Evolutionary conservation across 257 asterid genomes (phyloP), one percentile per base, ranked within the genome.

Genomic region (Voacanga thouarsii): DNA sequence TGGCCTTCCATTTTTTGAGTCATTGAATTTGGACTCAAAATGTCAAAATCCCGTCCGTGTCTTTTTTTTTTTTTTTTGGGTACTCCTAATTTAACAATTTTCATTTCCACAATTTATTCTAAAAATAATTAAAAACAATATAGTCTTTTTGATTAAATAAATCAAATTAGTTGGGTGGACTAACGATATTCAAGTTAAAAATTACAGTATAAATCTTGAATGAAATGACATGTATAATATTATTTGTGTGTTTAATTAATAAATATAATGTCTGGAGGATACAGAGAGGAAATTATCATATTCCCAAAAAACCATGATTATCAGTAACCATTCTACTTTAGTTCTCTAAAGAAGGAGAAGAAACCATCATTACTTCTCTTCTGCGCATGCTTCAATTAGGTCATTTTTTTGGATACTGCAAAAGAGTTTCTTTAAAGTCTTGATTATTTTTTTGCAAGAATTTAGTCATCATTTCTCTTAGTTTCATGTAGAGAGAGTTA

Each of bases 361-460:
- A 74, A 71, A 78, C 60, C 71, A 85, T 85, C 63, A 83, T 83
- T 67, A 76, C 83, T 65, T 78, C 47, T 51, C 39, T 51, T 78
- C 71, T 80, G 67, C 85, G 87, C 89, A 80, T 85, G 89, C 86
- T 78, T 78, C 82, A 12, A 60, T 78, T 77, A 53, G 18, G 28
- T 79, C 69, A 47, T 14, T 57, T 55, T 74, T 43, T 51, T n/a
- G 6, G 37, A 45, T 68, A 61, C 56, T 63, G 61, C n/a, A 33
- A 21, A 24, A 68, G 11, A 14, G 57, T 68, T 4, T 11, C 37
- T 33, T 50, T 37, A 55, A 41, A 37, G 30, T 28, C 49, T 45
- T 12, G 45, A 64, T 19, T 44, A 45, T 10, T 30, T 28, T 33
- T 65, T 75, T 26, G 43, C 8, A 66, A 3, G 41, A 44, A 47